phyloP scores from a whole-genome alignment of 352 stramenopile genomes.

The Phytophthora syringae region DNA sequence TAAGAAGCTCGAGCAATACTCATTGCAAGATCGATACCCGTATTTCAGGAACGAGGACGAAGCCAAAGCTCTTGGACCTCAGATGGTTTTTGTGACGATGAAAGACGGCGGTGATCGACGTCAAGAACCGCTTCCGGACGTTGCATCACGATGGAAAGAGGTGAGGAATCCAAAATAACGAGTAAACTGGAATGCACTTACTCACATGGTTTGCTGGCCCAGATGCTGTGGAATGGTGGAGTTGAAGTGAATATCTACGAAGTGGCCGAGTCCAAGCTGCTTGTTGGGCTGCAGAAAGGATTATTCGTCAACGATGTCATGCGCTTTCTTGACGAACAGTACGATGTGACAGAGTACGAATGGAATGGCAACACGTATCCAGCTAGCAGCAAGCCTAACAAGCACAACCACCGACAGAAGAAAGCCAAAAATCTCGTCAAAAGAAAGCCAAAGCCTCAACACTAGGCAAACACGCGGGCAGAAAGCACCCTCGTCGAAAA shows the following conservation, averaged over 20 bases:
- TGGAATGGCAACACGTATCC: slow-evolving; percentile 61
- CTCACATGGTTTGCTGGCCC: slow-evolving; percentile 2
- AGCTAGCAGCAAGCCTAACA: neutral
- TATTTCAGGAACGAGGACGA: slow-evolving; percentile 41
- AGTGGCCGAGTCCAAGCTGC: slow-evolving; percentile 57
- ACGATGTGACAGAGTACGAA: slow-evolving; percentile 65
- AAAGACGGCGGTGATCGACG: neutral
- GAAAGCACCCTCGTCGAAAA: slow-evolving; percentile 5
- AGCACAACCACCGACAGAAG: slow-evolving; percentile 16
- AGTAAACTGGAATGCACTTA: neutral
- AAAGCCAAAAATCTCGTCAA: slow-evolving; percentile 30
- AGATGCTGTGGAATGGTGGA: slow-evolving; percentile 82
- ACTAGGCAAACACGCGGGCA: neutral
- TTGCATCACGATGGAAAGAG: slow-evolving; percentile 82
- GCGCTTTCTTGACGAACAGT: slow-evolving; percentile 58
- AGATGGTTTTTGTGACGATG: slow-evolving; percentile 86
- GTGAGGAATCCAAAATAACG: no score
- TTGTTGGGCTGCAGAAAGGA: slow-evolving; percentile 73
- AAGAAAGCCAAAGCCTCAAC: slow-evolving; percentile 23
- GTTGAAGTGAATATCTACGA: slow-evolving; percentile 78
- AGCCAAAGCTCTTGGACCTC: slow-evolving; percentile 62
- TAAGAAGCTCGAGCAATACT: neutral
- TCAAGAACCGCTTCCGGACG: slow-evolving; percentile 37
- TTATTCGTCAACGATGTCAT: slow-evolving; percentile 53
- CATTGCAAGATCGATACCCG: neutral